These are phyloP conservation scores for Talaromyces thailandensis DNA, from an alignment of 495 filamentous ascomycete genomes.

Conservation along the genomic window DNA sequence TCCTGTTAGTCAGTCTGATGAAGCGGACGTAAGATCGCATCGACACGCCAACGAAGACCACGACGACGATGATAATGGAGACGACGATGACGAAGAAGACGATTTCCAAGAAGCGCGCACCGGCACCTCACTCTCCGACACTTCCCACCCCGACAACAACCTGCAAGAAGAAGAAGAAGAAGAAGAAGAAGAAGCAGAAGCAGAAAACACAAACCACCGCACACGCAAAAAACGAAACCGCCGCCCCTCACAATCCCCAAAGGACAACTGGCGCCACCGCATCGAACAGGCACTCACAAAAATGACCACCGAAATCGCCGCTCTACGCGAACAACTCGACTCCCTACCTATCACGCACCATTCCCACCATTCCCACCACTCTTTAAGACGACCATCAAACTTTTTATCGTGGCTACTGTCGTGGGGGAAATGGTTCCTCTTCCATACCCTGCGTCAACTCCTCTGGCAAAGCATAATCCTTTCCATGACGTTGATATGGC, in stretches of 20 bases:
- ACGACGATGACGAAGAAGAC: conserved; percentile 27
- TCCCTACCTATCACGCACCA: conserved; percentile 26
- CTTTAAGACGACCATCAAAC: neutral
- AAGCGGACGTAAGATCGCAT: conserved; percentile 40
- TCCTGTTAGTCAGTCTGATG: conserved; percentile 74
- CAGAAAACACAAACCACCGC: conserved; percentile 15
- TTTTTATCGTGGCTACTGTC: conserved; percentile 34
- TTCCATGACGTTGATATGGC: conserved; percentile 63
- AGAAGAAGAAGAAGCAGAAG: conserved; percentile 12
- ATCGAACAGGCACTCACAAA: conserved; percentile 84
- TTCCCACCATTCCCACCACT: neutral
- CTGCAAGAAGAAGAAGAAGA: conserved; percentile 11
- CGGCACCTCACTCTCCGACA: conserved; percentile 10
- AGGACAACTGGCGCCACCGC: conserved; percentile 57
- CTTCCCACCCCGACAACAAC: neutral
- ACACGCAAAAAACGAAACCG: neutral
- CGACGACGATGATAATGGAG: conserved; percentile 32
- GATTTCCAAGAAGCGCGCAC: conserved; percentile 33
- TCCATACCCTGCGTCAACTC: conserved; percentile 63
- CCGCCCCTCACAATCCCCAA: conserved; percentile 20
- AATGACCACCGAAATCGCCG: conserved; percentile 87
- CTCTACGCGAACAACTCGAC: conserved; percentile 87
- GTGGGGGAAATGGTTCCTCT: conserved; percentile 68
- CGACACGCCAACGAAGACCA: conserved; percentile 20
- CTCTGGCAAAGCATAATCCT: conserved; percentile 62